Base-by-base conservation (phyloP, 345 rosid genomes). In the Dipteronia sinensis region DNA sequence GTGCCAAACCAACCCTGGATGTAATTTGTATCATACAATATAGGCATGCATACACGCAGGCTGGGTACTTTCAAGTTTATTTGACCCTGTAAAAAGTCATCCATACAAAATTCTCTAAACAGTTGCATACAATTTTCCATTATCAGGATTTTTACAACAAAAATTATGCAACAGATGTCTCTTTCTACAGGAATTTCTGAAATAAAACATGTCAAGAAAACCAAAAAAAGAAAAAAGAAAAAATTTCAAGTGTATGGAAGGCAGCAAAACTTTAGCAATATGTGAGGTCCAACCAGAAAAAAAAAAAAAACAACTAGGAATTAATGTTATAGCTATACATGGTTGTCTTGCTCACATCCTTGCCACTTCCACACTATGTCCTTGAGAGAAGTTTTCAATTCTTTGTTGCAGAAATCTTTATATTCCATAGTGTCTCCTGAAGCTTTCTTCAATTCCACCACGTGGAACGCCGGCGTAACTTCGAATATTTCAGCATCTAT, bases 291-390 rank as follows among this genome's bases (percentile, higher is more conserved):
- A 65, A 19, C 22, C 17, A 22, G 38, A 58, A 23, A 3, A 4
- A 23, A 27, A 67, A 65, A 69, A 73, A 31, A 6, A 31, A 34
- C 38, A 44, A 38, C 76, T 55, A 64, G 1, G 22, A 34, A 34
- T 34, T 34, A 9, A 19, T 20, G 11, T 47, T 56, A 72, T 55
- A 66, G 42, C 63, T 79, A 6, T 59, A 2, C 11, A 6, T 51
- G 75, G 22, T 6, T 75, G 68, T 25, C 79, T 80, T 77, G 85
- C 74, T 73, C 80, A 76, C 25, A 78, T 58, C 91, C 94, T 73
- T 92, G 86, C 96, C 98, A 95, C 47, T 86, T 85, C 97, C 98
- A 90, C 7, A 93, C 98, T n/a, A 95, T 94, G 70, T 93, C 98
- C 77, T 89, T 87, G 8, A 95, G 88, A 29, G 95, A 92, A 22